Evolutionary conservation across 192 early-diverging fungal species (phyloP), one percentile per base, ranked within the genome.

Genomic region (Podila epigama): DNA sequence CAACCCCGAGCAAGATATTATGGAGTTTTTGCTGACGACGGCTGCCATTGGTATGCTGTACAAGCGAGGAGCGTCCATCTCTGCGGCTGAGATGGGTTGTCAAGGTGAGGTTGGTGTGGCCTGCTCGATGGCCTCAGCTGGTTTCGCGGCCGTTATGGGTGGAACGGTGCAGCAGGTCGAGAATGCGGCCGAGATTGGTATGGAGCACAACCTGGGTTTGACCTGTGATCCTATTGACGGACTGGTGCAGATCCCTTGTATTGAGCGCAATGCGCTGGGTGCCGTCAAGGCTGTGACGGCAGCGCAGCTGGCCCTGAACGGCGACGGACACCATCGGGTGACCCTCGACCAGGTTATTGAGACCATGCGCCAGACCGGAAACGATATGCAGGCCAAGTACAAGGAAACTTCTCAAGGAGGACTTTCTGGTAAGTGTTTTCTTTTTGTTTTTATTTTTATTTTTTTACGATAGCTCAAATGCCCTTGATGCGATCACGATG

Each of bases 41-140:
- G 91, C 95, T 0, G 96, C 96, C 2, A 92, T 98, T 57, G 96
- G 96, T 18, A 98, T 98, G 96, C 82, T 98, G 40, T 98, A 92
- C 86, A 98, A 98, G 82, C 88, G 94, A 42, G 95, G 96, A 6
- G 96, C 96, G 0, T 91, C 89, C 37, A 98, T 98, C 50, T 95
- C 93, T 34, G 93, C 95, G 0, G 97, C 97, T 7, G 97, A 97
- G 78, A 94, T 98, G 89, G 97, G 97, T 48, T 98, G 97, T 79
- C 95, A 96, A 75, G 97, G 97, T 50, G 97, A 98, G 82, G 95
- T 98, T 4, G 97, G 97, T 58, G 97, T 98, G 16, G 95, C 97
- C 12, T 98, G 97, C 79, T 92, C 91, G 33, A 98, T 98, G 97
- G 94, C 93, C 11, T 95, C 97, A 15, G 97, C 92, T 0, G 97